Evolutionary conservation across 495 filamentous ascomycete species (phyloP), one percentile per base, ranked within the genome.

Genomic region (Collariella sp.): DNA sequence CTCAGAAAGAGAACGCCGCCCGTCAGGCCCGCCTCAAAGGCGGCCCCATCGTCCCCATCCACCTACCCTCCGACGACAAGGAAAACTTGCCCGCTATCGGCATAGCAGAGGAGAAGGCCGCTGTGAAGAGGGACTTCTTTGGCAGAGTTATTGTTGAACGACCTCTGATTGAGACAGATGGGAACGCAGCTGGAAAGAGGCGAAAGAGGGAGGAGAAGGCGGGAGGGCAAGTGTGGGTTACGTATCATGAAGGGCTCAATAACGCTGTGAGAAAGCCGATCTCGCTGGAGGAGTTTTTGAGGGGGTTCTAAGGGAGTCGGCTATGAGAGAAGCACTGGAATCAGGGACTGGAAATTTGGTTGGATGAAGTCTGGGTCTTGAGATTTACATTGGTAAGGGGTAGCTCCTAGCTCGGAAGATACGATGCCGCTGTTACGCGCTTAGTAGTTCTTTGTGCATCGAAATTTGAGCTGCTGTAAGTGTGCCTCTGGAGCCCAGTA

Each of bases 201-300:
- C 67, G 64, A 58, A 71, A 43, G 57, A 67, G 54, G 61, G 39
- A 39, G 63, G 42, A 60, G 56, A 43, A 66, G 55, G 62, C 9
- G 60, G 72, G 69, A 23, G 62, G 42, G 72, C 70, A 83, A 64
- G 84, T 94, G 11, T 98, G 93, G 91, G 83, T 96, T 20, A 95
- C 84, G 56, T 98, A 86, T 66, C 85, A 96, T 63, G 93, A 97
- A 70, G 93, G 93, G n/a, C 85, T 88, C 66, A 93, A 88, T 59
- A 97, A 97, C 73, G 93, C 93, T 10, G 93, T 98, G 40, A 80
- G 88, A 65, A 97, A 96, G 67, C 89, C 90, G 4, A 80, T 98
- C 55, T 86, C 85, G 36, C 66, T 98, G 70, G 82, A 83, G 55
- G 93, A 98, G 67, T 75, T 98, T 58, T 71, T 98, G 76, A 76